These are phyloP conservation scores for Saccharum hybrid DNA, from an alignment of 202 grass and related monocot genomes.

Conservation along the genomic window DNA sequence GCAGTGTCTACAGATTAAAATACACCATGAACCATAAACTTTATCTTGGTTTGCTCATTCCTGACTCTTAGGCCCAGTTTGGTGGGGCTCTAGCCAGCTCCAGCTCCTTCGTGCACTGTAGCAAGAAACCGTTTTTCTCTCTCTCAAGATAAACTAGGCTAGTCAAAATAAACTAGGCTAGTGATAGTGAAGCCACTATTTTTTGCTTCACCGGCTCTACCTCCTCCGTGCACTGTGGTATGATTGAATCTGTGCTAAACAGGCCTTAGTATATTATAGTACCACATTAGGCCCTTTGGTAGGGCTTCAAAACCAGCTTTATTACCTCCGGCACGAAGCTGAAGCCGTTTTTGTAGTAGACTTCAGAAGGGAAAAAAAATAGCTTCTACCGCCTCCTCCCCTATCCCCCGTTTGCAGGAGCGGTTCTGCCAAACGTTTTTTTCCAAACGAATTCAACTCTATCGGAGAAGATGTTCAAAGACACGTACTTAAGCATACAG, in stretches of 20 bases:
- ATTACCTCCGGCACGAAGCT: too few species aligned
- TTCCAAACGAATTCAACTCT: background rate
- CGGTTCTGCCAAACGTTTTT: background rate
- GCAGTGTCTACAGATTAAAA: conserved; percentile 46
- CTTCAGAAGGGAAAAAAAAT: too few species aligned
- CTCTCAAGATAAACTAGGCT: background rate
- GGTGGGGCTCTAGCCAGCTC: background rate
- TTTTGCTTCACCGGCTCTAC: too few species aligned
- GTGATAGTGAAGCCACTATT: background rate
- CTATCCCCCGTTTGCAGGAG: background rate
- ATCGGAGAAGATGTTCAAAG: conserved; percentile 6
- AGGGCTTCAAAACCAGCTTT: too few species aligned
- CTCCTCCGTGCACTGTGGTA: too few species aligned
- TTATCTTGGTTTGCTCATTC: conserved; percentile 41
- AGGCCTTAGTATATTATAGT: too few species aligned
- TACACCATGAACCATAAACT: conserved; percentile 1
- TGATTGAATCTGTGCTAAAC: too few species aligned
- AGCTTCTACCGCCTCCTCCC: background rate
- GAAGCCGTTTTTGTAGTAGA: too few species aligned
- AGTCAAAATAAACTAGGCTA: background rate
- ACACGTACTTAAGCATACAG: background rate
- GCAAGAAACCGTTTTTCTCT: background rate
- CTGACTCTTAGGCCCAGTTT: conserved; percentile 9
- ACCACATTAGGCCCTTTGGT: too few species aligned
- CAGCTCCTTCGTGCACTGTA: background rate